Base-by-base conservation (phyloP, 352 stramenopile genomes). In the Nothophytophthora sp. region DNA sequence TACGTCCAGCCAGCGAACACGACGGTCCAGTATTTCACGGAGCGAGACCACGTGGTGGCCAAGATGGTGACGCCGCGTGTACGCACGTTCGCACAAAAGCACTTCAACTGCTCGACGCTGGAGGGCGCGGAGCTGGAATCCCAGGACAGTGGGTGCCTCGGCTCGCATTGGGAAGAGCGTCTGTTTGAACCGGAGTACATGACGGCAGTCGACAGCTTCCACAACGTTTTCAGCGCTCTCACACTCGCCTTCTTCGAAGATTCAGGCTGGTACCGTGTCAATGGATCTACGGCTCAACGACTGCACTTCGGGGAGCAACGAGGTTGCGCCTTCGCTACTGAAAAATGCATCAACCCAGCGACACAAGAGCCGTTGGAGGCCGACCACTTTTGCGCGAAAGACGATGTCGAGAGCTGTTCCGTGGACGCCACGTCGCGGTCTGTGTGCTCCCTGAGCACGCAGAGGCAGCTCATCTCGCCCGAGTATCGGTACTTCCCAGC, bases 101-200 rank as follows among this genome's bases (percentile, higher is more conserved):
- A 93, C 38, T 91, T 91, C 50, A 70, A 64, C 30, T 93, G 83
- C 60, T 50, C 63, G 2, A 55, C 43, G 10, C 47, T 93, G 5
- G 46, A 65, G 19, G 81, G 83, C 13, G 76, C 75, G 0, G 81
- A 93, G 41, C 64, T 93, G 5, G 83, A 93, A 48, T 85, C 74
- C 12, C 72, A 90, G n/a, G 77, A 89, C 50, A 73, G 76, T n/a
- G 73, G 71, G 0, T 91, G 79, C 47, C 29, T 88, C 15, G 83
- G 83, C 1, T 90, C 76, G 4, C 83, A 93, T 40, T 91, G 76
- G 78, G 82, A 93, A 53, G 78, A 91, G 51, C 69, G 82, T 3
- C 60, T 91, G 19, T 91, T 91, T 39, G 76, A 90, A 28, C 59
- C 78, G 5, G 77, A 90, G 57, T 82, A 83, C 53, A 91, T 93